Evolutionary conservation across 495 filamentous ascomycete genomes (phyloP).

Genomic region (Penicillium taxi): DNA sequence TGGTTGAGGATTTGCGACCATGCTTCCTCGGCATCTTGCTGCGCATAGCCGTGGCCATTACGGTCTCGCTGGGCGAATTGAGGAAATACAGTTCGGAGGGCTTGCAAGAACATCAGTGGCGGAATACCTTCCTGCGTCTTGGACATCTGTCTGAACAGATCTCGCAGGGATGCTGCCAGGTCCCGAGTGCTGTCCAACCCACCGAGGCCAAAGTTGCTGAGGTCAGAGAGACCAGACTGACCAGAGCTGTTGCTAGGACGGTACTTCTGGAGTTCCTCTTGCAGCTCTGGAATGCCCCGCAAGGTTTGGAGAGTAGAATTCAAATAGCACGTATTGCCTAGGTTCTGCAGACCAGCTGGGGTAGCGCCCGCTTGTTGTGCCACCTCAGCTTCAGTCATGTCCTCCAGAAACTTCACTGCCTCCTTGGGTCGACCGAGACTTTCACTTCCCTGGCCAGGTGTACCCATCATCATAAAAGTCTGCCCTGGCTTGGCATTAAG

Average conservation of each 20-base stretch:
- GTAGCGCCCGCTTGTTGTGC: conserved; percentile 75
- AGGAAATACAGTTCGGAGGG: conserved; percentile 74
- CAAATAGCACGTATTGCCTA: conserved; percentile 97
- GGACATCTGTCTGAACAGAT: conserved; percentile 89
- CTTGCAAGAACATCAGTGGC: conserved; percentile 76
- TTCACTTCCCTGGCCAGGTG: conserved; percentile 57
- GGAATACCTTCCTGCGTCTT: conserved; percentile 84
- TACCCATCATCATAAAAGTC: conserved; percentile 95
- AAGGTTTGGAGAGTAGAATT: conserved; percentile 92
- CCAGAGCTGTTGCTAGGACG: conserved; percentile 31
- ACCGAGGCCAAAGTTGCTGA: conserved; percentile 53
- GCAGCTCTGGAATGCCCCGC: conserved; percentile 82
- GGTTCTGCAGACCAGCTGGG: conserved; percentile 83
- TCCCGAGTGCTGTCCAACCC: conserved; percentile 57
- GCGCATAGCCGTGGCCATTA: conserved; percentile 75
- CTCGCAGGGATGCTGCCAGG: conserved; percentile 69
- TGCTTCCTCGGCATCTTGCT: conserved; percentile 97
- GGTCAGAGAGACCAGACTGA: conserved; percentile 36
- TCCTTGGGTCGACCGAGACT: conserved; percentile 69
- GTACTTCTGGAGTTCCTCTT: conserved; percentile 69
- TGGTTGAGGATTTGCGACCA: conserved; percentile 95
- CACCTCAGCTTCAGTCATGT: conserved; percentile 93
- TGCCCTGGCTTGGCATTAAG: conserved; percentile 80
- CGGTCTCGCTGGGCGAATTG: conserved; percentile 86
- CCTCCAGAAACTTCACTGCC: conserved; percentile 80